A percentile compares a stretch with the other conserved stretches of the same genome.
These are phyloP conservation scores for Biscogniauxia sp. DNA, from an alignment of 2,329 filamentous ascomycete species.

Conservation along the genomic window DNA sequence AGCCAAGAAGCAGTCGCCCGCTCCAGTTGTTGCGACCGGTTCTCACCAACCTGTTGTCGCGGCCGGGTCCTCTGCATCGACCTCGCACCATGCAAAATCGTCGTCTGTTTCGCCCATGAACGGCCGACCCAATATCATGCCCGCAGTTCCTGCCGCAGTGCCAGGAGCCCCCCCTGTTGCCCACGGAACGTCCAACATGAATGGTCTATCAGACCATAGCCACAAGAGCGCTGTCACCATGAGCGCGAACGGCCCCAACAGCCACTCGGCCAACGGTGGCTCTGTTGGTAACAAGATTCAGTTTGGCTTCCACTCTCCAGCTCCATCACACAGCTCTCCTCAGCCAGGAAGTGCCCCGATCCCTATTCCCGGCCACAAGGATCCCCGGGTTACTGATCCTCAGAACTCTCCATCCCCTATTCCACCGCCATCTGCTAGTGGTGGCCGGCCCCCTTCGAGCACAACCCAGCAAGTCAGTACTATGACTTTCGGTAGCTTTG, in stretches of 20 bases:
- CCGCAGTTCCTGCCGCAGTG: constrained; percentile 64
- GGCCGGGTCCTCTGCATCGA: constrained; percentile 51
- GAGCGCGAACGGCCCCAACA: constrained; percentile 74
- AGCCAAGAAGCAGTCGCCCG: constrained; percentile 60
- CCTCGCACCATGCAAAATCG: constrained; percentile 61
- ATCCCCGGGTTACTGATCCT: constrained; percentile 77
- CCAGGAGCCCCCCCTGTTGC: constrained; percentile 63
- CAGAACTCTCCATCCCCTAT: constrained; percentile 90
- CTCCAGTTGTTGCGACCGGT: constrained; percentile 60
- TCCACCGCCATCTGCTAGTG: constrained; percentile 79
- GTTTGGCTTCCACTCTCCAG: constrained; percentile 76
- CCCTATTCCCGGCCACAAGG: constrained; percentile 58
- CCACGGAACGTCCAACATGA: constrained; percentile 61
- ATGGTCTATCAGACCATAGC: constrained; percentile 69
- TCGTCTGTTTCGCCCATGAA: constrained; percentile 77
- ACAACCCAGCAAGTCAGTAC: constrained; percentile 61
- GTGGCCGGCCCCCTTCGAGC: constrained; percentile 79
- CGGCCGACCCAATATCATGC: constrained; percentile 71
- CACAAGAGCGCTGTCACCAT: constrained; percentile 92
- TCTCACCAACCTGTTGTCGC: constrained; percentile 54
- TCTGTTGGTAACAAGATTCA: constrained; percentile 65
- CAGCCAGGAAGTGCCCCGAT: constrained; percentile 57
- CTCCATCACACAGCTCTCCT: constrained; percentile 65
- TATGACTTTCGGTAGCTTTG: constrained; percentile 81
- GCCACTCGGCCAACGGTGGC: constrained; percentile 75